These are phyloP conservation scores for Torulaspora delbrueckii DNA, from an alignment of 805 yeast species.

Conservation along the genomic window DNA sequence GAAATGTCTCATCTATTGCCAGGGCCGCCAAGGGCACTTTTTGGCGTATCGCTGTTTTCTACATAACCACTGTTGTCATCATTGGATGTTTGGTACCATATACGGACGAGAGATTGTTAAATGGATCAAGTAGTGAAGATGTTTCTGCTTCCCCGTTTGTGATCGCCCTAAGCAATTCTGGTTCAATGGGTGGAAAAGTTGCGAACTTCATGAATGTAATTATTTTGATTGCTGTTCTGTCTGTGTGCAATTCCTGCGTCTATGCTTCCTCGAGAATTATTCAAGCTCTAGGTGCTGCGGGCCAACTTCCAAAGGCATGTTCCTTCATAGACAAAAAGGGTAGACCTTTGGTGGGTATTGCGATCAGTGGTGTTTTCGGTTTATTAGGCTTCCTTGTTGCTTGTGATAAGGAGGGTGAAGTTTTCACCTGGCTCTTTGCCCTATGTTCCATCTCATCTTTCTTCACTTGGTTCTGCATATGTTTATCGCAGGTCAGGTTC, in stretches of 20 bases:
- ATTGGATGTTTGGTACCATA: conserved; percentile 73
- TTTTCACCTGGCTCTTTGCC: conserved; percentile 74
- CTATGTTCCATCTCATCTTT: conserved; percentile 70
- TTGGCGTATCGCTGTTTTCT: conserved; percentile 53
- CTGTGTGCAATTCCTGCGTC: conserved; percentile 59
- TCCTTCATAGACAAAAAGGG: conserved; percentile 47
- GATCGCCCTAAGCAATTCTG: conserved; percentile 45
- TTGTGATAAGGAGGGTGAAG: conserved; percentile 48
- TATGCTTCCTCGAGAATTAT: conserved; percentile 57
- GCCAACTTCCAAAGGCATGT: conserved; percentile 46
- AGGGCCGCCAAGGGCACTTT: conserved; percentile 55
- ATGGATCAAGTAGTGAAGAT: conserved; percentile 46
- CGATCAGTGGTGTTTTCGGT: conserved; percentile 44
- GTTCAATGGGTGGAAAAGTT: conserved; percentile 45
- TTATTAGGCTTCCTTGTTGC: conserved; percentile 60
- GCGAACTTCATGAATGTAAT: conserved; percentile 57
- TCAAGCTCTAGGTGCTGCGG: conserved; percentile 47
- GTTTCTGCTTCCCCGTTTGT: conserved; percentile 45
- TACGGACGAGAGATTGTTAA: conserved; percentile 40
- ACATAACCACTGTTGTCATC: conserved; percentile 48
- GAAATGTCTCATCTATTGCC: conserved; percentile 55
- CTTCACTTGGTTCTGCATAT: conserved; percentile 74
- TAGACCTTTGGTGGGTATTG: conserved; percentile 52
- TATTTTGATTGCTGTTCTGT: conserved; percentile 51
- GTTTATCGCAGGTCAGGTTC: conserved; percentile 63